Evolutionary conservation across 208 protist species (phyloP), one percentile per base, ranked within the genome.

Genomic region (Trypanosoma melophagium): DNA sequence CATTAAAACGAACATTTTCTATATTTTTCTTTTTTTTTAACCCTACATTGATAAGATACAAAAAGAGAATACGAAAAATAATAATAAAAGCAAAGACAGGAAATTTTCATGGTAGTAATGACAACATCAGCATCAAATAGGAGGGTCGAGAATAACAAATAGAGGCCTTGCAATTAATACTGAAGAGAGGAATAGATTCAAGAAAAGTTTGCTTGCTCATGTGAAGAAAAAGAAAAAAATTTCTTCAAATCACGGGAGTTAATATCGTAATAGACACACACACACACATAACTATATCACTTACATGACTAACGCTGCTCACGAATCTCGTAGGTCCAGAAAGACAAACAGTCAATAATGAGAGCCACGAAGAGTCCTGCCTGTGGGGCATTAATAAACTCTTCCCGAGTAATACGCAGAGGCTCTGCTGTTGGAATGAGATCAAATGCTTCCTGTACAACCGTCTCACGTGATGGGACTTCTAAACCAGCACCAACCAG

Each of bases 371-470:
- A 94, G 16, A 96, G 78, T 3, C 87, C 90, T 0, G 90, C 92
- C 60, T 93, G 83, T 16, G 86, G 84, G 0, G 80, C 86, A 16
- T 62, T 65, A 9, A 96, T 60, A 57, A 97, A 93, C 55, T 97
- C 94, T 7, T 94, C 82, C 4, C 92, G 85, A 1, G 86, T 95
- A 52, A 97, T 95, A 60, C 77, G 67, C 47, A 92, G 74, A 16
- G 87, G 84, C 74, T 96, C 80, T 2, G 73, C 73, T 22, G 90
- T 94, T 31, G 83, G 69, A 54, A 98, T 92, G 16, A 97, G 79
- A 69, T 96, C 91, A 61, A 97, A 98, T 25, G 89, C 83, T 75
- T 98, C 94, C 68, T 93, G 83, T 44, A 94, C 76, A 21, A 97
- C 87, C 16, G 79, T 83, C 66, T 94, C 90, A 4, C 77, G 66